These are phyloP conservation scores for Aureobasidium sp. DNA, from an alignment of 2,329 filamentous ascomycete genomes.

Conservation along the genomic window DNA sequence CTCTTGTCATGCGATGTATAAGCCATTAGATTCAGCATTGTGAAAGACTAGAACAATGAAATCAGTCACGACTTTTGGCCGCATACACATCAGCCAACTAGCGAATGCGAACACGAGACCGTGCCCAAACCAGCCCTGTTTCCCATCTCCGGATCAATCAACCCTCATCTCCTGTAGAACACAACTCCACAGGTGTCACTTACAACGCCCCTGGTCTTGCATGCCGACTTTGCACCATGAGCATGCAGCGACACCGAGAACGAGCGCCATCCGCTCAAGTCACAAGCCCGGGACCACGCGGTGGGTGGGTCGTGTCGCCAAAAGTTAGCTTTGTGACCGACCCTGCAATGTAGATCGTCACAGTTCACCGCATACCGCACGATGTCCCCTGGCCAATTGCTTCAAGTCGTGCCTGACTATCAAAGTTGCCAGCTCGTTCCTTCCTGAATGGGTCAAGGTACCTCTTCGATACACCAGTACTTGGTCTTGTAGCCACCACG, in stretches of 20 bases:
- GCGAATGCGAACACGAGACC: too few species aligned
- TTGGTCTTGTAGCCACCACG: neutral
- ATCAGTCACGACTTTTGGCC: too few species aligned
- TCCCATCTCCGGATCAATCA: too few species aligned
- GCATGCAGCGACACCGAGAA: neutral
- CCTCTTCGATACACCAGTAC: neutral
- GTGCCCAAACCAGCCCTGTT: too few species aligned
- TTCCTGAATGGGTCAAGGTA: neutral
- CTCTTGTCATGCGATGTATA: too few species aligned
- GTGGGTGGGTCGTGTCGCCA: neutral
- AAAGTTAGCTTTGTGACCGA: neutral
- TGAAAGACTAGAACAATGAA: too few species aligned
- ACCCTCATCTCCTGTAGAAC: too few species aligned
- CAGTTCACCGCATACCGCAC: neutral
- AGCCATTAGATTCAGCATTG: too few species aligned
- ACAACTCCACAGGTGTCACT: too few species aligned
- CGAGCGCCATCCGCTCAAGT: neutral
- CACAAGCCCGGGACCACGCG: neutral
- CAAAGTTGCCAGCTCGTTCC: neutral
- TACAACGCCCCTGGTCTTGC: too few species aligned
- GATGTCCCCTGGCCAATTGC: neutral
- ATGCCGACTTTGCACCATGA: too few species aligned
- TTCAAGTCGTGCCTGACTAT: neutral
- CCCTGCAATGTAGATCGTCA: neutral
- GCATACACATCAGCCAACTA: too few species aligned